Base-by-base conservation (phyloP, 768 basidiomycete species). In the Podaxis sp. region DNA sequence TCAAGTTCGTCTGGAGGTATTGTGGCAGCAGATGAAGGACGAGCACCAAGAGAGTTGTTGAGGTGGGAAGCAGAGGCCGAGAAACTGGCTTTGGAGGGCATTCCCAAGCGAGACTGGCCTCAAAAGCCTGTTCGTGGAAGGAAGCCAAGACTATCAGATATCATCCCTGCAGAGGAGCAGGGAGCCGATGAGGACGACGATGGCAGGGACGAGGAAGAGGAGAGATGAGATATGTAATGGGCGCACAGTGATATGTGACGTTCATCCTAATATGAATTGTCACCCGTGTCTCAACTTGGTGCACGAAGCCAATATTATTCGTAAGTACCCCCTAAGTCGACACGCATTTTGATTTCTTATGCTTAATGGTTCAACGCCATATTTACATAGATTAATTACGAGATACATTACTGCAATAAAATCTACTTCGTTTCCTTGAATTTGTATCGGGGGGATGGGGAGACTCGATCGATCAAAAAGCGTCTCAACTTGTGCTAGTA, bases 61-160 rank as follows among this genome's bases (percentile, higher is more conserved):
- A 11, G 65, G 24, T 10, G 68, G 69, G 69, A 56, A 71, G 62
- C 44, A 36, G 4, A 60, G 57, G 26, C 69, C 55, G 30, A 63
- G 28, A 44, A 49, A 46, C 33, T 68, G 38, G 38, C 38, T 17
- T 15, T 17, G 5, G 38, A 40, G 52, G 60, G 62, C 17, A 38
- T 64, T 4, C 56, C 57, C 13, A 68, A 62, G 50, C 63, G 61
- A 50, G 55, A 65, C 22, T 66, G 64, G 58, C 67, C 69, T 2
- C 64, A 62, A n/a, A 65, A 61, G 51, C 69, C 69, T 17, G 65
- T 59, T 12, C 40, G 60, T 13, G 57, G 63, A 8, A 51, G 20
- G 28, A 69, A 72, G 53, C 64, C 68, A 44, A 64, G 64, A 20
- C 63, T 65, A 20, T 56, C 68, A 6, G 58, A 33, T 15, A 20